Percentiles rank a stretch among this genome's conserved stretches.
Evolutionary conservation across 371 early-diverging fungal genomes (phyloP).

Genomic region (Mucor indicus): DNA sequence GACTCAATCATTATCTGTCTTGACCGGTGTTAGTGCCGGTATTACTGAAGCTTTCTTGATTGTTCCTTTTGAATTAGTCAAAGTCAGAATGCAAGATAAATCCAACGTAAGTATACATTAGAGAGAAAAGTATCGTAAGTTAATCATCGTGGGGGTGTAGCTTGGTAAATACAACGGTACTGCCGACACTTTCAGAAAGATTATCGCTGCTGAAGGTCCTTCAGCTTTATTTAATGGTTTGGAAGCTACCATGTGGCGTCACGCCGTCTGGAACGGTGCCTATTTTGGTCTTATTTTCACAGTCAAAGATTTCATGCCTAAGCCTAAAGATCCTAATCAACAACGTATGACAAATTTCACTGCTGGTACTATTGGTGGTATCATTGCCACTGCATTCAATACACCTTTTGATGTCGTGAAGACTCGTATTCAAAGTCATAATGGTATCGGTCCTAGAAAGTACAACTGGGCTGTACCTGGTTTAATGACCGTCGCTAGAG

Average conservation of each 20-base stretch:
- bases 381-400: constrained; percentile 91
- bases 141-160: constrained; percentile 17
- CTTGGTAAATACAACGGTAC: constrained; percentile 78
- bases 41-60: constrained; percentile 91
- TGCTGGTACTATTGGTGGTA: constrained; percentile 94
- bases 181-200: constrained; percentile 70
- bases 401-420: constrained; percentile 98
- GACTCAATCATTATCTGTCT: constrained; percentile 73
- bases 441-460: constrained; percentile 57
- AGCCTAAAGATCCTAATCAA: constrained; percentile 77
- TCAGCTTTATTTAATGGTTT: constrained; percentile 90
- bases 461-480: constrained; percentile 91
- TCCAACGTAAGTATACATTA: constrained; percentile 53
- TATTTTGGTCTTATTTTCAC: constrained; percentile 90
- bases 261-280: constrained; percentile 92
- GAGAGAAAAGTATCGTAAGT: not conserved
- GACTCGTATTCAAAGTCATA: constrained; percentile 91
- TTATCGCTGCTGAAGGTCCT: constrained; percentile 71
- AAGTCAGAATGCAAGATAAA: constrained; percentile 90
- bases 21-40: constrained; percentile 94
- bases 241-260: constrained; percentile 95
- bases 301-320: constrained; percentile 71
- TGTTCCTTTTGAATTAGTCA: constrained; percentile 92
- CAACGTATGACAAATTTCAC: constrained; percentile 83
- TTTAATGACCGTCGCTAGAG: constrained; percentile 79